Evolutionary conservation across 164 flowering plant species (phyloP), one percentile per base, ranked within the genome.

Genomic region (Tinospora cordifolia): DNA sequence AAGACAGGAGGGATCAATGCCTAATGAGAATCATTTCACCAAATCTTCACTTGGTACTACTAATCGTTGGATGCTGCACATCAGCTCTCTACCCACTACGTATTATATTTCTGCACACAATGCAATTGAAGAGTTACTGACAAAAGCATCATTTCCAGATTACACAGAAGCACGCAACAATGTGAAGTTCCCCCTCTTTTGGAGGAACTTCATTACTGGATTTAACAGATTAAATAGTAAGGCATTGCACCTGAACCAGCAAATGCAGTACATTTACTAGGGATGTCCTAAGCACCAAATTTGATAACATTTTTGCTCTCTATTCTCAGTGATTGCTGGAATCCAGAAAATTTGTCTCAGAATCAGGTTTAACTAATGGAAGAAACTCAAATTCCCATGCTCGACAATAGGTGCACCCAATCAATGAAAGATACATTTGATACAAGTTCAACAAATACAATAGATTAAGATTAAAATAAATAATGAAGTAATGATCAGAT

Each of bases 41-140:
- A 75, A 70, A 65, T 71, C 72, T 69, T 75, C 75, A 21, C 25
- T 51, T 22, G 71, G 63, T n/a, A 54, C 69, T 73, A 69, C 63
- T 60, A 36, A 79, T 84, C 75, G 88, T 84, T 84, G 90, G 21
- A 85, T 78, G 80, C 82, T 85, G 63, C 92, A 88, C 67, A 81
- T 79, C 67, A 81, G 60, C 65, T 89, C 41, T 34, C 71, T 91
- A 68, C 83, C 71, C 92, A 68, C 83, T 76, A 70, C 96, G 85
- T 59, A 83, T 67, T n/a, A 81, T 67, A 67, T 70, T 84, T 75
- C 96, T 90, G 92, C 85, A 83, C 2, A 76, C 46, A 76, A 76
- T 41, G 71, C 34, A 38, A 57, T 19, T 21, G 8, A 69, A 13
- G n/a, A 25, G 11, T 27, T 57, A 58, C 38, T 30, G 51, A 51